These are phyloP conservation scores for Musa troglodytarum DNA, from an alignment of 176 grass and related monocot genomes.

Conservation along the genomic window DNA sequence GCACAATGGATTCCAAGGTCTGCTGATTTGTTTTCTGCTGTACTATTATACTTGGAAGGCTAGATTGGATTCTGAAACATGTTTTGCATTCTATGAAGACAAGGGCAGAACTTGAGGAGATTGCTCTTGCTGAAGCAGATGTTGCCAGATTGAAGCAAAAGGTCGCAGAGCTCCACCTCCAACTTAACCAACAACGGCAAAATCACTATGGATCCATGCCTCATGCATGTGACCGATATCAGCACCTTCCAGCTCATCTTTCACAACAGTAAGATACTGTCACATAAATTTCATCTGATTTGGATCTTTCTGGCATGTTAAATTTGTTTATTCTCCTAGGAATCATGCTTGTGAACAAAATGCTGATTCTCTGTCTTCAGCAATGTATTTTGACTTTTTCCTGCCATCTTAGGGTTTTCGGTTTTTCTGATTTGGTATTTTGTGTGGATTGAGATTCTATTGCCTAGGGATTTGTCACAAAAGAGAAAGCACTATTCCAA, in stretches of 20 bases:
- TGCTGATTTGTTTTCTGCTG: neutral
- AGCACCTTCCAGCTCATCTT: constrained; percentile 58
- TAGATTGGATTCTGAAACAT: neutral
- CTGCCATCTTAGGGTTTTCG: neutral
- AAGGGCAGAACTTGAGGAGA: constrained; percentile 35
- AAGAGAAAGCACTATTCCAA: neutral
- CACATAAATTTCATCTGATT: neutral
- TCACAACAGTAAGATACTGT: constrained; percentile 68
- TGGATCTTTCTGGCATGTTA: neutral
- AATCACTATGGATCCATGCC: constrained; percentile 53
- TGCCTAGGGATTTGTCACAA: neutral
- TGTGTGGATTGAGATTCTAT: neutral
- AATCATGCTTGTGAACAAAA: neutral
- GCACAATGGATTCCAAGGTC: constrained; percentile 88
- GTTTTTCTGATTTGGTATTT: neutral
- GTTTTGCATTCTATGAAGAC: constrained; percentile 40
- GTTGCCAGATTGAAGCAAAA: constrained; percentile 20
- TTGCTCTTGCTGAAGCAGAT: constrained; percentile 19
- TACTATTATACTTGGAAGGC: neutral
- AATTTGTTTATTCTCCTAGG: neutral
- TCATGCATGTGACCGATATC: constrained; percentile 40
- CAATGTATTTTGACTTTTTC: neutral
- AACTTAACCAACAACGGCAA: constrained; percentile 91
- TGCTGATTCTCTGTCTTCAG: neutral
- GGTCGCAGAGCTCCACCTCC: constrained; percentile 66